Base-by-base conservation (phyloP, 2,329 filamentous ascomycete species). In the Colletotrichum phormii region DNA sequence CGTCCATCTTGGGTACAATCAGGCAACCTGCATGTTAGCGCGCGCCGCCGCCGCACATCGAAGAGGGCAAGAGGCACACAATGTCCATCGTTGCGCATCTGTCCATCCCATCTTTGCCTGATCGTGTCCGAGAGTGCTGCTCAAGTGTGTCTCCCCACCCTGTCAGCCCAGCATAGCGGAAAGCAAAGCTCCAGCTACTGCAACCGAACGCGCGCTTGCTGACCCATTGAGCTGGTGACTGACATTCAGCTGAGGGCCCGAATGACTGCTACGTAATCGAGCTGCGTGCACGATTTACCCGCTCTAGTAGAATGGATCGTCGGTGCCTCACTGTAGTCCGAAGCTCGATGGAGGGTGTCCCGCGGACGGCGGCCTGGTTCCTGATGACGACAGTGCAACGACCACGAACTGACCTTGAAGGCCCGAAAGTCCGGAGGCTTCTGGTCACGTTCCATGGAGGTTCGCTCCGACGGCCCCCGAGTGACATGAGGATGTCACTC, bases 211-310 rank as follows among this genome's bases (percentile, higher is more conserved):
- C 37, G 42, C 42, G 35, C 46, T 73, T 54, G 60, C 55, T 73
- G 55, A 71, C 60, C 71, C 61, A 54, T 60, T 42, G 49, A 51
- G 49, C 71, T 64, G 66, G 71, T 72, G 71, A 71, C 67, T 64
- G 66, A 24, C 24, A 12, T 70, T 61, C 70, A 70, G 70, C 66
- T 64, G 66, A 33, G 66, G 35, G 37, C 13, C 58, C 66, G 55
- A 60, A 61, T 73, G 60, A 71, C 67, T 73, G 66, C 71, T 73
- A 70, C 67, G 71, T 73, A 73, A 73, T 71, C 49, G 66, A 26
- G 53, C 54, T 35, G 49, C 61, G 29, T 57, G 49, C 15, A 55
- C 29, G 46, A 65, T 55, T 31, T 37, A 61, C 12, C 67, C 46
- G 66, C 70, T 64, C 35, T 42, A 33, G 35, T 26, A 53, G 61